phyloP scores from a whole-genome alignment of 306 rosid species.

The Hippophae tibetana region DNA sequence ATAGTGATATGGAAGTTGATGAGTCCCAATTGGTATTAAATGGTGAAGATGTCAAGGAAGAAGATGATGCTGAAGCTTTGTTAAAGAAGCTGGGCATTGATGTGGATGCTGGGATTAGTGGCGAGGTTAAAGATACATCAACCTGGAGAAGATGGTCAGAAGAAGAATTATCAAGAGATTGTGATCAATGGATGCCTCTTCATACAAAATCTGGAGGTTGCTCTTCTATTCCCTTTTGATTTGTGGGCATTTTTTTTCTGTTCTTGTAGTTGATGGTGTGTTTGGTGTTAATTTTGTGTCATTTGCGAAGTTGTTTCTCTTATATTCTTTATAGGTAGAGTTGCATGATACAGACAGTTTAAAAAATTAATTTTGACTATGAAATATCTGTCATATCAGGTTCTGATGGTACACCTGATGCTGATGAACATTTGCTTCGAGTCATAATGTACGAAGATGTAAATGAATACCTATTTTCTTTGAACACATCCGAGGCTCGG shows the following conservation, averaged over 20 bases:
- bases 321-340: background rate
- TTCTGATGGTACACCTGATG: constrained; percentile 34
- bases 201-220: constrained; percentile 40
- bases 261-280: background rate
- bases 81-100: constrained; percentile 79
- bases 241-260: background rate
- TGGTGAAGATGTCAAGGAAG: constrained; percentile 37
- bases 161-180: constrained; percentile 80
- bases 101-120: constrained; percentile 44
- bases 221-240: background rate
- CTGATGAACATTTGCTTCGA: constrained; percentile 64
- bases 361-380: constrained; percentile 22
- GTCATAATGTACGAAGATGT: constrained; percentile 75
- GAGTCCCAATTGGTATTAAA: constrained; percentile 48
- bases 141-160: constrained; percentile 88
- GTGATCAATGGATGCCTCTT: constrained; percentile 87
- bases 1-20: constrained; percentile 32
- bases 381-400: constrained; percentile 31
- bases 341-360: constrained; percentile 7
- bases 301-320: too few species aligned
- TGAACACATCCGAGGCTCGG: constrained; percentile 69
- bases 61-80: constrained; percentile 74
- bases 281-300: background rate
- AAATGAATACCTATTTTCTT: constrained; percentile 68
- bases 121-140: constrained; percentile 54